These are phyloP conservation scores for Hericium coralloides DNA, from an alignment of 768 basidiomycete species.

Conservation along the genomic window DNA sequence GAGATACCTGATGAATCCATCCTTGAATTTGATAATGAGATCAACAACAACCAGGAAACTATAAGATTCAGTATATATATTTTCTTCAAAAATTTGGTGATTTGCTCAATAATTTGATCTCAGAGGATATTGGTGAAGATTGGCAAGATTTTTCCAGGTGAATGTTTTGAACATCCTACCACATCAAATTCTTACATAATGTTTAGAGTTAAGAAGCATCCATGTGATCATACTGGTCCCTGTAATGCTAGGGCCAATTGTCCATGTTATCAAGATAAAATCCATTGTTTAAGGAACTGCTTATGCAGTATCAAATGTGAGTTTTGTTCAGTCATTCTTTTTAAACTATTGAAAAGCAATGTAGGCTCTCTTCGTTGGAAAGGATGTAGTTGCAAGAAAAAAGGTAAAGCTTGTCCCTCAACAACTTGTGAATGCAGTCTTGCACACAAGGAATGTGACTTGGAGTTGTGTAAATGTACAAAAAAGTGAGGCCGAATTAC, in stretches of 20 bases:
- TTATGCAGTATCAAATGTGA: constrained; percentile 42
- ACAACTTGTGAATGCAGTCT: constrained; percentile 42
- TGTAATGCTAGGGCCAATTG: constrained; percentile 5
- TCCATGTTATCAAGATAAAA: constrained; percentile 32
- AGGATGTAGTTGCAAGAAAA: constrained; percentile 39
- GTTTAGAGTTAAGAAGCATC: constrained; percentile 25
- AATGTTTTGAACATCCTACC: background rate
- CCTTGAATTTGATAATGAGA: too few relatives aligned
- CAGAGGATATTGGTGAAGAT: too few relatives aligned
- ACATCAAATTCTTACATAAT: constrained; percentile 17
- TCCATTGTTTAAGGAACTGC: constrained; percentile 50
- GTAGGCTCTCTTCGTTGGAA: constrained; percentile 45
- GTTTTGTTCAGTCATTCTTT: constrained; percentile 7
- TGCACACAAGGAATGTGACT: constrained; percentile 44
- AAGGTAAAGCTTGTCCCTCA: constrained; percentile 24
- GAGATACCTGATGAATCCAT: too few relatives aligned
- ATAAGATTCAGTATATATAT: too few relatives aligned
- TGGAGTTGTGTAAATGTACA: background rate
- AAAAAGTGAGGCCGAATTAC: background rate
- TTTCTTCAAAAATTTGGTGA: too few relatives aligned
- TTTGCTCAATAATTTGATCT: too few relatives aligned
- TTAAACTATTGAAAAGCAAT: background rate
- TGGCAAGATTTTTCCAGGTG: too few relatives aligned
- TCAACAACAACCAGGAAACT: too few relatives aligned
- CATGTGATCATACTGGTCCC: constrained; percentile 40